Base-by-base conservation (phyloP, 139 green algal genomes). In the Pleodorina starrii region DNA sequence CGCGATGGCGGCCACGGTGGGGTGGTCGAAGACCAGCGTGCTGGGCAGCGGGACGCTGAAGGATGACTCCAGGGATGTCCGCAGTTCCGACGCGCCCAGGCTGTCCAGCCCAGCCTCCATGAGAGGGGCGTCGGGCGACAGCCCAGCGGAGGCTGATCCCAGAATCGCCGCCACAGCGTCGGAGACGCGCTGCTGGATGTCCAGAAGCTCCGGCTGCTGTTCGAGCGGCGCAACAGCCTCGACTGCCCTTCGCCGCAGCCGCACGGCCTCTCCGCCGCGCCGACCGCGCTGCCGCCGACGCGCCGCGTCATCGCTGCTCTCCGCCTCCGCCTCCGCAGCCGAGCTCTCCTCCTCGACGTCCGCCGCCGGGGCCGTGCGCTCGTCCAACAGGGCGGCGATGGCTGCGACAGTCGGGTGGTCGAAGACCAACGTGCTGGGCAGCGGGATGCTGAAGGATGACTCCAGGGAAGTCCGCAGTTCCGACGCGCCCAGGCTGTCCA, bases 61-160 rank as follows among this genome's bases (percentile, higher is more conserved):
- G 38, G 74, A 38, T 1, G 72, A 60, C 48, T 95, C 80, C 32
- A 97, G 90, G 5, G 84, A 75, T 36, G 93, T 97, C n/a, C 93
- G 92, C 51, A 97, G 94, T 93, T 98, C 95, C 46, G 97, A 93
- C 6, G 93, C 92, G 16, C 93, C 94, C 43, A 98, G 89, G 17
- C 93, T 96, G 89, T 98, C 96, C 68, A 98, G 82, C 10, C 96
- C 96, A 2, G 94, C 91, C 25, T 93, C 91, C 94, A 98, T 97
- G 5, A 98, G 89, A 1, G 96, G 94, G 73, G 93, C 91, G 50
- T 95, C 90, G 27, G 57, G 36, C 6, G 66, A 50, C 21, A 94
- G 36, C 6, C 9, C 21, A 0, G 50, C 54, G 0, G 38, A 29
- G 6, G 83, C 59, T 0, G 32, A 32, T 10, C 93, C 95, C 40